These are phyloP conservation scores for Combretum micranthum DNA, from an alignment of 345 rosid species.

Conservation along the genomic window DNA sequence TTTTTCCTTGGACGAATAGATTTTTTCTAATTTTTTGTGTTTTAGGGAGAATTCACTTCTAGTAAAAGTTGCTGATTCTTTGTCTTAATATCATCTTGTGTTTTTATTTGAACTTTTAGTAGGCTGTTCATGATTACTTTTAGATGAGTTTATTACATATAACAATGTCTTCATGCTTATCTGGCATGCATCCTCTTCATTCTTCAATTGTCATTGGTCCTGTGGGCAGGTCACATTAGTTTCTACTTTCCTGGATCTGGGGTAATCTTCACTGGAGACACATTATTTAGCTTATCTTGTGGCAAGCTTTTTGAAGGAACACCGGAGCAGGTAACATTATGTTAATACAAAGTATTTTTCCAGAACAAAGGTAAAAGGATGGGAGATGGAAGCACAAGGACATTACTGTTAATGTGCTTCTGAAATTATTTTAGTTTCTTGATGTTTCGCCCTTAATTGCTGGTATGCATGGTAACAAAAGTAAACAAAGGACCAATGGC, in stretches of 20 bases:
- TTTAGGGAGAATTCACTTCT: not conserved
- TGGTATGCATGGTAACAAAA: too few relatives aligned
- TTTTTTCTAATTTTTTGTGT: not conserved
- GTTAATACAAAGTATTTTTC: not conserved
- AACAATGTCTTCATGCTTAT: too few relatives aligned
- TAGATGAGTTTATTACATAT: too few relatives aligned
- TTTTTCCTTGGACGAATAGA: not conserved
- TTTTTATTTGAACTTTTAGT: not conserved
- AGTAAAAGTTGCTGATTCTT: not conserved
- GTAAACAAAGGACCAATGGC: too few relatives aligned
- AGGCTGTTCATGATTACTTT: not conserved
- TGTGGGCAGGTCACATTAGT: slow-evolving; percentile 79
- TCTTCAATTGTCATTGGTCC: not conserved
- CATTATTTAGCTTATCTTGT: slow-evolving; percentile 91
- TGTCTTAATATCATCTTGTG: not conserved
- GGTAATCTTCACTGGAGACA: slow-evolving; percentile 84
- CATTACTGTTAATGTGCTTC: not conserved
- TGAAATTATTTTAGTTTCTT: too few relatives aligned
- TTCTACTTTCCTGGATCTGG: slow-evolving; percentile 90
- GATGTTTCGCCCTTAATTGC: too few relatives aligned
- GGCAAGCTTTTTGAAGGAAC: slow-evolving; percentile 94
- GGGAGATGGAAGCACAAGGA: not conserved
- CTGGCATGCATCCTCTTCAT: not conserved
- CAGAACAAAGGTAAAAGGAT: not conserved
- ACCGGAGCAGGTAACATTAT: slow-evolving; percentile 61